Evolutionary conservation across 2,329 filamentous ascomycete genomes (phyloP).

Genomic region (Xylariaceae sp.): DNA sequence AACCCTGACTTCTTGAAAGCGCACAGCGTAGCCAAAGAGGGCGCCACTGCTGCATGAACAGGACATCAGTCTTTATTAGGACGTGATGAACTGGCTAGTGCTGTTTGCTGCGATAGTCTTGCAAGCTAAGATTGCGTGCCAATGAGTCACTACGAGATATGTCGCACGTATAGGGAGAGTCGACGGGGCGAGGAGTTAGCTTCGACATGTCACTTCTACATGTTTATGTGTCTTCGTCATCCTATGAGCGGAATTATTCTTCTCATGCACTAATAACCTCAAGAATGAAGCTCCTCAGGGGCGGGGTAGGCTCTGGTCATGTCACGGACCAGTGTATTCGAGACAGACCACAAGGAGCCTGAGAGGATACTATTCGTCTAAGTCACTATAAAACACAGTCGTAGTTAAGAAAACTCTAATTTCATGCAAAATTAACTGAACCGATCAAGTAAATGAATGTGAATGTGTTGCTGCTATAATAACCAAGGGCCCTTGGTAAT

Average conservation of each 20-base stretch:
- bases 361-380: neutral
- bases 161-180: neutral
- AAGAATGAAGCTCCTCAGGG: neutral
- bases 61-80: neutral
- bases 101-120: neutral
- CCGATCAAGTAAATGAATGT: too few species aligned
- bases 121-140: too few species aligned
- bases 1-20: slow-evolving; percentile 80
- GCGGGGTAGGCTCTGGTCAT: neutral
- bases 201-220: neutral
- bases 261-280: neutral
- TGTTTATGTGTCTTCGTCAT: neutral
- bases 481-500: too few species aligned
- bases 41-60: slow-evolving; percentile 40
- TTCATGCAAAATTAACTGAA: too few species aligned
- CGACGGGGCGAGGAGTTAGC: neutral
- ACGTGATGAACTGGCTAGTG: neutral
- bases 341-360: neutral
- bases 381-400: neutral
- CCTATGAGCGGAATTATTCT: neutral
- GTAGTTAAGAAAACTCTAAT: neutral
- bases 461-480: too few species aligned
- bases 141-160: neutral
- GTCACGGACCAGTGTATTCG: neutral
- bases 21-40: slow-evolving; percentile 59